Evolutionary conservation across 352 stramenopile species (phyloP), one percentile per base, ranked within the genome.

Genomic region (Aphanomyces stellatus): DNA sequence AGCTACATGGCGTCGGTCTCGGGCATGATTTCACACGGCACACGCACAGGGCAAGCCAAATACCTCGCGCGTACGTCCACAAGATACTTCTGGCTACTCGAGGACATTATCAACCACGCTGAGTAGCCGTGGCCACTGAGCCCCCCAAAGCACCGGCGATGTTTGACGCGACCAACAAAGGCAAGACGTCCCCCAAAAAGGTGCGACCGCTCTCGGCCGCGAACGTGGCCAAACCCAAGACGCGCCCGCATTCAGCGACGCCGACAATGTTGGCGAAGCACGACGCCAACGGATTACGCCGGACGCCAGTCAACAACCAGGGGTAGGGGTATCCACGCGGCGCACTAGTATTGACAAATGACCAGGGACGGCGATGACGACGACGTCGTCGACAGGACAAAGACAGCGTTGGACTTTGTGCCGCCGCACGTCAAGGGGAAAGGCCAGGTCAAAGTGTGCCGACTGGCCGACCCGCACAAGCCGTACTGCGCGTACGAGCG

Each of bases 1-100:
- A 90, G 80, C 51, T 89, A 83, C 49, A 74, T 89, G 8, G 76
- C 81, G 35, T 81, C 81, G 8, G 85, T 93, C 53, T 85, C 74
- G 15, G 81, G 82, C 7, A 46, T 87, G 76, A 41, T 66, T 73
- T 61, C 73, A 74, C 19, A 51, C 88, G 27, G 81, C 79, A 28
- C 75, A 85, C n/a, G 65, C 72, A 42, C 41, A 78, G 42, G 83
- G 76, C 24, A 74, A 82, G 63, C 82, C 69, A 60, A 90, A 87
- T 73, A 75, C 43, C 19, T 40, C 65, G 11, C 22, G 19, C 2
- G 53, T 51, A 24, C 28, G 37, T 43, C 8, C 17, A 17, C 37
- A n/a, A n/a, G n/a, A n/a, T n/a, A n/a, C n/a, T n/a, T n/a, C n/a
- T n/a, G n/a, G n/a, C n/a, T n/a, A n/a, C n/a, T n/a, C n/a, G n/a